Conservation (phyloP, 129 eudicot genomes). For the Arctium lappa region DNA sequence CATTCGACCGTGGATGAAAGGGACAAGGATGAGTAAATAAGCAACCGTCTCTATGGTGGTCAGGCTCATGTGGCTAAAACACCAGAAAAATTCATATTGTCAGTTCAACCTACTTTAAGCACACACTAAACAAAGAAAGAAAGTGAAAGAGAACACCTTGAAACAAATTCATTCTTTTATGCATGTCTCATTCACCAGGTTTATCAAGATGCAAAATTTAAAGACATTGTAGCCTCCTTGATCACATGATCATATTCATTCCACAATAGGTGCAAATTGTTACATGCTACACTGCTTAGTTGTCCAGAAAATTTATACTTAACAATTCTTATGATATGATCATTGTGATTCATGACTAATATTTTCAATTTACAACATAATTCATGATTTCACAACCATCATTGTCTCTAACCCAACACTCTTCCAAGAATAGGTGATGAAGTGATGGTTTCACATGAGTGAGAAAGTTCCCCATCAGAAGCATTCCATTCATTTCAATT, state of each 20-base stretch:
- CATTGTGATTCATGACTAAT: not conserved
- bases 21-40: not conserved
- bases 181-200: no score
- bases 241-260: not conserved
- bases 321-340: not conserved
- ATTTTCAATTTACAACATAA: no score
- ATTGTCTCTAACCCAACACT: not conserved
- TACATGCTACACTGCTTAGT: no score
- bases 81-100: not conserved
- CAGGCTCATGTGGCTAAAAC: no score
- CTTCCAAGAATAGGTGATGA: not conserved
- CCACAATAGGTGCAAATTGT: no score
- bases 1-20: not conserved
- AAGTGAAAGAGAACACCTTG: no score
- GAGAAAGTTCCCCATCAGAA: not conserved
- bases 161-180: no score
- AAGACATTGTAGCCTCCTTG: not conserved
- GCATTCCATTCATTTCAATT: not conserved
- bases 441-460: not conserved
- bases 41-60: not conserved
- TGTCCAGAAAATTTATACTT: no score
- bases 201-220: no score
- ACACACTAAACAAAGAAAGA: not conserved
- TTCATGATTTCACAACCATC: not conserved
- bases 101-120: not conserved